Base-by-base conservation (phyloP, 2,329 filamentous ascomycete genomes). In the Colletotrichum gigasporum region DNA sequence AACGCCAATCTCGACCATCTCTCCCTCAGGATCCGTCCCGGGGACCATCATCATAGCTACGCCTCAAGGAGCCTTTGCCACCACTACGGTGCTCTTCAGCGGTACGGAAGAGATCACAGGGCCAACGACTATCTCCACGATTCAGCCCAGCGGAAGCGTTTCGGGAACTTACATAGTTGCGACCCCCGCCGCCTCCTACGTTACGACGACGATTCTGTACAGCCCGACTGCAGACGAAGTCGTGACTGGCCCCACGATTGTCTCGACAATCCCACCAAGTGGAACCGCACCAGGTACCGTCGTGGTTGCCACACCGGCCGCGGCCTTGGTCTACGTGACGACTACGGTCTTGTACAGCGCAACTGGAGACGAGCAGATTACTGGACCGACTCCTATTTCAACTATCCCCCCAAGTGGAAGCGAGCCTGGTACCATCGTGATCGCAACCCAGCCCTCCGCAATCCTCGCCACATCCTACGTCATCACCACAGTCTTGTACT, bases 1-100 rank as follows among this genome's bases (percentile, higher is more conserved):
- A 1, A 63, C 56, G 7, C 39, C 54, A 2, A 28, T 63, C 7
- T 24, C 60, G 3, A 67, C 66, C 12, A 56, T 62, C 12, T 45
- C 52, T 2, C 59, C 55, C 35, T 53, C 34, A n/a, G 58, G 55
- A 5, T 54, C 67, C 4, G 32, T 11, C 2, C 55, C 56, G 5
- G 65, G 67, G 3, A 66, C 65, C 3, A 50, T 63, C 10, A 48
- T 67, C n/a, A 20, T 66, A 3, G 39, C 52, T 4, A 41, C 42
- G 14, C 51, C 62, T 11, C 4, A 11, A 9, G 22, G 14, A 12
- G 14, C 44, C 5, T 47, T 47, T 20, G 44, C 30, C 10, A 50
- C 47, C 16, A 14, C 44, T 8, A 28, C 44, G 4, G 44, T 47
- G 12, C 16, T 47, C 3, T 47, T 28, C 24, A 47, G 4, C 12